phyloP scores from a whole-genome alignment of 176 grass and related monocot species.

The Luzula sylvatica region DNA sequence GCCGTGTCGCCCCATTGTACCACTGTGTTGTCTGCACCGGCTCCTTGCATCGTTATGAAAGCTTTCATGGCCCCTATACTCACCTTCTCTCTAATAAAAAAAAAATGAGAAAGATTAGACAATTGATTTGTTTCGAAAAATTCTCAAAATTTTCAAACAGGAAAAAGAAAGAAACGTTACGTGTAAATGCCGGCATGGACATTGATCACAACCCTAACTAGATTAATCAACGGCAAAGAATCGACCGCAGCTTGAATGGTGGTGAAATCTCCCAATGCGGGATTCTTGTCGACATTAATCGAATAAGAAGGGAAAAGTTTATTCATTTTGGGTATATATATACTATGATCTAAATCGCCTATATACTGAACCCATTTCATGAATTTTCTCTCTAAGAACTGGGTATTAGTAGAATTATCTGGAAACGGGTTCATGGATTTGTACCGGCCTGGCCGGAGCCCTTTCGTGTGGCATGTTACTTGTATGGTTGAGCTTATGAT shows the following conservation, averaged over 20 bases:
- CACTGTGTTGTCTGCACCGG: slow-evolving; percentile 57
- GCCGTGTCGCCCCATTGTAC: slow-evolving; percentile 82
- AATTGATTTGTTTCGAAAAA: slow-evolving; percentile 1
- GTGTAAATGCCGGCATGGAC: slow-evolving; percentile 88
- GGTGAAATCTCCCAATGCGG: slow-evolving; percentile 43
- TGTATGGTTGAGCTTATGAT: neutral
- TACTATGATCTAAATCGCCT: slow-evolving; percentile 40
- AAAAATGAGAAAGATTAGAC: slow-evolving; percentile 62
- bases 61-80: slow-evolving; percentile 55
- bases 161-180: slow-evolving; percentile 24
- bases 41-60: slow-evolving; percentile 81
- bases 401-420: slow-evolving; percentile 38
- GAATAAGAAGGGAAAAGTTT: slow-evolving; percentile 39
- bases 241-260: slow-evolving; percentile 82
- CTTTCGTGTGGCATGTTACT: slow-evolving; percentile 38
- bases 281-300: slow-evolving; percentile 58
- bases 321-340: slow-evolving; percentile 38
- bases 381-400: slow-evolving; percentile 58
- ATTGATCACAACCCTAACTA: slow-evolving; percentile 76
- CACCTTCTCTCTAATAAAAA: slow-evolving; percentile 91
- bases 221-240: slow-evolving; percentile 74
- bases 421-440: slow-evolving; percentile 29
- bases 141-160: neutral
- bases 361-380: slow-evolving; percentile 70
- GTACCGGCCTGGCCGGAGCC: slow-evolving; percentile 26